Percentiles rank a stretch among this genome's conserved stretches.
phyloP scores from a whole-genome alignment of 148 eudicot species.

The Vaccinium macrocarpon region DNA sequence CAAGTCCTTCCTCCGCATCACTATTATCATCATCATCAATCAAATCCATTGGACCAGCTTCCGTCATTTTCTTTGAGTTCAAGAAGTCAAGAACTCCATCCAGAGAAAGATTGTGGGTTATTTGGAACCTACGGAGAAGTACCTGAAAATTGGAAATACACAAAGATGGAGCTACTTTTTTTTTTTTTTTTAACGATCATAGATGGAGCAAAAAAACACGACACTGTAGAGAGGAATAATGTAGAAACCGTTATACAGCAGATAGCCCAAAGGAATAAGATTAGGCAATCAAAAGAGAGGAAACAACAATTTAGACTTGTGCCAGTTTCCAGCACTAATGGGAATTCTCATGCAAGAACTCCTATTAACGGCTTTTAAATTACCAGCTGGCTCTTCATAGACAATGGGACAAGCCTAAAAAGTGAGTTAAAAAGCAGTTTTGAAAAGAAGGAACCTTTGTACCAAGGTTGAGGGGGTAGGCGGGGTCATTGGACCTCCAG shows the following conservation, averaged over 20 bases:
- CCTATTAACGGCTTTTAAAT: too few relatives aligned
- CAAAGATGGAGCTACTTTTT: not conserved
- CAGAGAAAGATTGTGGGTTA: conserved; percentile 84
- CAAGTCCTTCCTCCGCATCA: conserved; percentile 78
- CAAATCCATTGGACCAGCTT: conserved; percentile 88
- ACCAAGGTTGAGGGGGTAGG: not conserved
- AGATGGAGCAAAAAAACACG: not conserved
- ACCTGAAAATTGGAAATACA: conserved; percentile 45
- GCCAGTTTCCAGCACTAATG: not conserved
- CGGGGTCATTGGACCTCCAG: not conserved
- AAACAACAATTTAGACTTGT: not conserved
- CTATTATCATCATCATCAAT: conserved; percentile 81
- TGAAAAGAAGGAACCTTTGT: not conserved
- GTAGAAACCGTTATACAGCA: not conserved
- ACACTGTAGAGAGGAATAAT: not conserved
- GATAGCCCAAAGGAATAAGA: not conserved
- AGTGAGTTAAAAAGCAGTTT: not conserved
- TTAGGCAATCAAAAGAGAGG: not conserved
- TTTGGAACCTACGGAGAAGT: conserved; percentile 79
- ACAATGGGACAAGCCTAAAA: not conserved
- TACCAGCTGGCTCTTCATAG: not conserved
- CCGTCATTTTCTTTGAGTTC: conserved; percentile 95
- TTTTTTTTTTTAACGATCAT: not conserved
- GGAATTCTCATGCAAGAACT: not conserved
- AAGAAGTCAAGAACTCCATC: conserved; percentile 93